Percentiles rank a stretch among this genome's conserved stretches.
Evolutionary conservation across 768 basidiomycete species (phyloP).

Genomic region (Tulasnella sp.): DNA sequence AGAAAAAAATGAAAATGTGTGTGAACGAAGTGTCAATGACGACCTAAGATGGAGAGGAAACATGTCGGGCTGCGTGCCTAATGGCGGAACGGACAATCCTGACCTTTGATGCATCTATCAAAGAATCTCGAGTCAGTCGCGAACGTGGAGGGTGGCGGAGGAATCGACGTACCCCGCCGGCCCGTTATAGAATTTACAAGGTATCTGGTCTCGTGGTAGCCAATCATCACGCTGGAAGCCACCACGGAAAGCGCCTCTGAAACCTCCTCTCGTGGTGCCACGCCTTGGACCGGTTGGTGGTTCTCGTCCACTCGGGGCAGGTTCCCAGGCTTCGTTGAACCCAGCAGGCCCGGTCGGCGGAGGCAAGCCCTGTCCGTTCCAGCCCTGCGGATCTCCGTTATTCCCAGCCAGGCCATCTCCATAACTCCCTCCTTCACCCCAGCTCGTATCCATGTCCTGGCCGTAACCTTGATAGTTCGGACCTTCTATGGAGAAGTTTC

Average conservation of each 20-base stretch:
- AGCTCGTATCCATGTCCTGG: slow-evolving; percentile 23
- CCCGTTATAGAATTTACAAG: slow-evolving; percentile 12
- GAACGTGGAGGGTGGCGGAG: neutral
- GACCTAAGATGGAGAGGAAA: neutral
- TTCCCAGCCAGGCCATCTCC: slow-evolving; percentile 17
- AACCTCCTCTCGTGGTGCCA: neutral
- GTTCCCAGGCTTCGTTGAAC: slow-evolving; percentile 12
- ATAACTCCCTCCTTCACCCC: slow-evolving; percentile 15
- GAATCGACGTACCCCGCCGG: neutral
- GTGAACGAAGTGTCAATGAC: neutral
- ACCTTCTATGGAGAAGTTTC: slow-evolving; percentile 6
- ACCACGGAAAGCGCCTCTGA: neutral
- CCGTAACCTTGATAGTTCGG: neutral
- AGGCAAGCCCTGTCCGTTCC: slow-evolving; percentile 31
- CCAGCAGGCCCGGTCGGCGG: slow-evolving; percentile 27
- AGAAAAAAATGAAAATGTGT: neutral
- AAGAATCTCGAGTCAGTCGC: neutral
- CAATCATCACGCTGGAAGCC: neutral
- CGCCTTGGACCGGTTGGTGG: slow-evolving; percentile 6
- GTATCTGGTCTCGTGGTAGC: neutral
- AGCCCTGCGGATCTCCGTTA: slow-evolving; percentile 28
- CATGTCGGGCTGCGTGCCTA: neutral
- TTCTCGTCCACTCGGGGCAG: slow-evolving; percentile 6
- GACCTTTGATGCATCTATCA: neutral
- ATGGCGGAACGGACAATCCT: slow-evolving; percentile 1